Evolutionary conservation across 2,329 filamentous ascomycete genomes (phyloP), one percentile per base, ranked within the genome.

Genomic region (Alternaria viburni): DNA sequence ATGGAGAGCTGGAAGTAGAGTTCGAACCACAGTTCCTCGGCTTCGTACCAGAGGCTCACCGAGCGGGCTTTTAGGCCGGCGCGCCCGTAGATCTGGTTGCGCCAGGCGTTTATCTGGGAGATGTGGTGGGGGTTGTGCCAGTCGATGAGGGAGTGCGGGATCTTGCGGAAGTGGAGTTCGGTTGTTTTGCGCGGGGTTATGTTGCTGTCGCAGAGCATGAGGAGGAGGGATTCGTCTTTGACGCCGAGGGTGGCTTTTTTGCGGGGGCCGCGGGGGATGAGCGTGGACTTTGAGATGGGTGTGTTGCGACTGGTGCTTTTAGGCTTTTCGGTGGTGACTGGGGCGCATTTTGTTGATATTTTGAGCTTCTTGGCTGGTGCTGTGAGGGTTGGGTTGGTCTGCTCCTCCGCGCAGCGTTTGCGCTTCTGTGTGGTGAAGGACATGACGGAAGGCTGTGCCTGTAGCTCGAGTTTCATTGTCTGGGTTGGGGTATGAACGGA

Each of bases 71-170:
- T 69, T 7, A 71, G 52, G 11, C 72, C 72, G 0, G 68, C 70
- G 11, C 70, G 70, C 7, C 61, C 60, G 56, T 69, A 74, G 43
- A 74, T 67, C 17, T 73, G 72, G 51, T 69, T 69, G 52, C 69
- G 65, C 72, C 72, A 74, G 0, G 59, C 49, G 50, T 74, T 74
- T 62, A 74, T 70, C 55, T 69, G 69, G 19, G 21, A 49, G 43
- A 74, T 72, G 58, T 74, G 65, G 0, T 52, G 21, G 4, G 51
- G 23, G 47, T 62, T 51, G 57, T 64, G 43, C 72, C 72, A 74
- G 65, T 73, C 65, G 19, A 74, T 69, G 10, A 52, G 50, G 12
- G 60, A 49, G 30, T 65, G 63, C 1, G 65, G 54, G 12, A 72
- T 62, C 30, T 67, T 66, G 45, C 63, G 67, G 63, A 72, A 74